A percentile compares a stretch with the other conserved stretches of the same genome.
Evolutionary conservation across 2,329 filamentous ascomycete genomes (phyloP).

Genomic region (Chaetomiaceae sp.): DNA sequence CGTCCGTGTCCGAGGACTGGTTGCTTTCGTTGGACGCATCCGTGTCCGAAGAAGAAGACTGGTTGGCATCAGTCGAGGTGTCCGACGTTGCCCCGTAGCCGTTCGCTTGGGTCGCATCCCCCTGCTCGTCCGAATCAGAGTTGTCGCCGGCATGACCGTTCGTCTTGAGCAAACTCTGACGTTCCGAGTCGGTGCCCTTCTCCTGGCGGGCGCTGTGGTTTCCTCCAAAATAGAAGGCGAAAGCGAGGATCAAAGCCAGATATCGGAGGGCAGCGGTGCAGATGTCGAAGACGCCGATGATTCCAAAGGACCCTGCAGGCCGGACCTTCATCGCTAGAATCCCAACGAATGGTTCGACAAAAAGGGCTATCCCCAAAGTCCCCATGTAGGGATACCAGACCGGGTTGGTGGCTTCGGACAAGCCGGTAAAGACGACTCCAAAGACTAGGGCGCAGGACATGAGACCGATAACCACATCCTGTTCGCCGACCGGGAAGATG

Average conservation of each 20-base stretch:
- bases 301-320: constrained; percentile 3
- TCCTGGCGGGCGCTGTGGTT: constrained; percentile 21
- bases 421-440: constrained; percentile 52
- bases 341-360: constrained; percentile 47
- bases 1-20: constrained; percentile 30
- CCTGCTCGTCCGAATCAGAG: constrained; percentile 24
- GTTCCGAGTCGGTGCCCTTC: constrained; percentile 48
- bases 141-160: constrained; percentile 25
- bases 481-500: constrained; percentile 38
- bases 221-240: constrained; percentile 31
- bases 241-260: constrained; percentile 31
- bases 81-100: constrained; percentile 39
- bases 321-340: constrained; percentile 25
- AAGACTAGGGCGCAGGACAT: constrained; percentile 62
- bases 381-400: constrained; percentile 62
- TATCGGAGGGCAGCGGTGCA: constrained; percentile 32
- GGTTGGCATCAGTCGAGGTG: constrained; percentile 22
- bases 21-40: constrained; percentile 24
- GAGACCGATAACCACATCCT: constrained; percentile 50
- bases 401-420: constrained; percentile 46
- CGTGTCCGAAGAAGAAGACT: constrained; percentile 5
- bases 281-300: constrained; percentile 29
- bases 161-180: constrained; percentile 52
- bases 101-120: constrained; percentile 17
- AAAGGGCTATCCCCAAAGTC: constrained; percentile 54